Evolutionary conservation across 345 rosid species (phyloP).

Genomic region (Heritiera littoralis): DNA sequence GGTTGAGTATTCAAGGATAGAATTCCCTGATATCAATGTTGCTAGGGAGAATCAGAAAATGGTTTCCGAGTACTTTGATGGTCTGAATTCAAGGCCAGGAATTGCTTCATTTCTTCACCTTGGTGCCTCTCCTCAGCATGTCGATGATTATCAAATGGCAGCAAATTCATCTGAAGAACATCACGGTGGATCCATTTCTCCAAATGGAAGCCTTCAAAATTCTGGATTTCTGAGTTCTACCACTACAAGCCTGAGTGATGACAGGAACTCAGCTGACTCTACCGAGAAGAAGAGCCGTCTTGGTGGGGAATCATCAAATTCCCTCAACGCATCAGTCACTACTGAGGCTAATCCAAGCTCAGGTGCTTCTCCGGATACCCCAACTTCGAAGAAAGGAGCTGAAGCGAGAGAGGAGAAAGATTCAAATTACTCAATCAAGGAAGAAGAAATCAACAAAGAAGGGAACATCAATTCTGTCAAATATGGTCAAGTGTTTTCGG

Average conservation of each 20-base stretch:
- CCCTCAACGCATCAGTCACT: constrained; percentile 28
- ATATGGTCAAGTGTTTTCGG: constrained; percentile 39
- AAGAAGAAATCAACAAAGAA: constrained; percentile 28
- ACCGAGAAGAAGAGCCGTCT: constrained; percentile 42
- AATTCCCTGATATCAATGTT: constrained; percentile 75
- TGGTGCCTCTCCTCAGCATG: constrained; percentile 48
- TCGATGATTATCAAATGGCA: constrained; percentile 55
- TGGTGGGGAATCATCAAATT: constrained; percentile 28
- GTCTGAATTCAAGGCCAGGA: constrained; percentile 41
- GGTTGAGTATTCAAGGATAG: constrained; percentile 80
- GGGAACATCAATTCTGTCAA: constrained; percentile 20
- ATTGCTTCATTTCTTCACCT: constrained; percentile 72
- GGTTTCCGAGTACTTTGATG: constrained; percentile 74
- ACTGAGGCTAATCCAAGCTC: constrained; percentile 35
- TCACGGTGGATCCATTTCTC: constrained; percentile 34
- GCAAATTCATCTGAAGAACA: constrained; percentile 46
- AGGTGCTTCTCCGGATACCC: constrained; percentile 51
- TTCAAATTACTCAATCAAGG: constrained; percentile 31
- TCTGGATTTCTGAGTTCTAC: constrained; percentile 67
- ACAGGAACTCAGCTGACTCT: constrained; percentile 63
- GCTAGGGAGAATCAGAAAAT: constrained; percentile 73
- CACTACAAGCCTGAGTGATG: constrained; percentile 77
- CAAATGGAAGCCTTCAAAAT: constrained; percentile 44
- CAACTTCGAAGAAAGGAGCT: constrained; percentile 49
- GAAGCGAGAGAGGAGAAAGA: constrained; percentile 34